These are phyloP conservation scores for Closterium sp. DNA, from an alignment of 139 green algal species.

Conservation along the genomic window DNA sequence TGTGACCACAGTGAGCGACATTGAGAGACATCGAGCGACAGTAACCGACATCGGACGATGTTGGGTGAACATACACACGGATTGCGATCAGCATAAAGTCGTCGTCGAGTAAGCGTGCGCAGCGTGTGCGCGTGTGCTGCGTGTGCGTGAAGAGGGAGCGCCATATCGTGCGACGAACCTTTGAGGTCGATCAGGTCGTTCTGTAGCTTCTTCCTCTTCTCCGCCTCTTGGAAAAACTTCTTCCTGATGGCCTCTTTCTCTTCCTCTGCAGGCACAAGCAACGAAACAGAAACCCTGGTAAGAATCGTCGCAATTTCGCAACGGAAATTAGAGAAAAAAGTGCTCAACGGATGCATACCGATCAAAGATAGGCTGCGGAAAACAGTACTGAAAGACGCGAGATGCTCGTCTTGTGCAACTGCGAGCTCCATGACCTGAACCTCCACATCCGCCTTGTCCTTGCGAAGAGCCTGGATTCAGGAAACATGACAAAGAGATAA, in stretches of 20 bases:
- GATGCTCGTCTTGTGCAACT: background rate
- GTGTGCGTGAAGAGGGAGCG: too few relatives aligned
- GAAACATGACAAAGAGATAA: too few relatives aligned
- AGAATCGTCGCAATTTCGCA: background rate
- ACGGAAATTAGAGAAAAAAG: background rate
- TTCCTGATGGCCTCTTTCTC: conserved; percentile 32
- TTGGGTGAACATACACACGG: too few relatives aligned
- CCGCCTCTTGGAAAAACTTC: conserved; percentile 8
- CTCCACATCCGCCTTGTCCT: background rate
- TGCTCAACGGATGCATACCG: background rate
- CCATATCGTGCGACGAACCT: too few relatives aligned
- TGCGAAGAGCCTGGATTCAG: background rate
- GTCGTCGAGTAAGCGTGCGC: too few relatives aligned
- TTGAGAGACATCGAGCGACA: background rate
- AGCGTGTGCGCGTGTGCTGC: too few relatives aligned
- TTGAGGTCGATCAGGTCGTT: conserved; percentile 52
- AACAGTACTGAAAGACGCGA: conserved; percentile 6
- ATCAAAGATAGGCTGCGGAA: background rate
- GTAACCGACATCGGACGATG: too few relatives aligned
- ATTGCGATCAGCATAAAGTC: too few relatives aligned
- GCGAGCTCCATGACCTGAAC: background rate
- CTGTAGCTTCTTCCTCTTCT: conserved; percentile 16
- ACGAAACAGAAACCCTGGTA: background rate
- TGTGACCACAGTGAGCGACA: background rate
- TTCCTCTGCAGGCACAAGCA: conserved; percentile 7